Base-by-base conservation (phyloP, 1,284 basidiomycete genomes). In the Puccinia horiana region DNA sequence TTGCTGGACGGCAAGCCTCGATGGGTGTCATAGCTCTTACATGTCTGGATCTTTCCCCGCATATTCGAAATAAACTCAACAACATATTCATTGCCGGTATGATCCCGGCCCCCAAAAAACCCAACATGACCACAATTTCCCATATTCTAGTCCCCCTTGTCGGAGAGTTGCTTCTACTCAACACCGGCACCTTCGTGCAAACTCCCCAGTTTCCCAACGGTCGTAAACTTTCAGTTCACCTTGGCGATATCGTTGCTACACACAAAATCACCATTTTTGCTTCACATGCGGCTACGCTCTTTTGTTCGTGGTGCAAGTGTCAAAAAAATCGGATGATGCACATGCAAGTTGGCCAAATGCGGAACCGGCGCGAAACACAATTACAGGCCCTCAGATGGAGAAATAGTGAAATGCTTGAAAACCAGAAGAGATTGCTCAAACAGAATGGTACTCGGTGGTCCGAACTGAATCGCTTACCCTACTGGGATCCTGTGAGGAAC, bases 401-500 rank as follows among this genome's bases (percentile, higher is more conserved):
- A 58, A 2, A 58, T 1, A 9, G 8, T 23, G 20, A 1, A 23
- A 54, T 23, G 1, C 18, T 70, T 1, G 44, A 1, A 11, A 49
- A 26, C 3, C 14, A 44, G 29, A 23, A 52, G 11, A 26, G 9
- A 18, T 11, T 16, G 29, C 4, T 54, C 1, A 76, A 6, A 29
- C 8, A 23, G 32, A 5, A 54, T n/a, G 73, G 73, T 1, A 42
- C 12, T 35, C 4, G 73, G 0, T 76, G 47, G 73, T 76, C 65
- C 0, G 63, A 79, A 35, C 35, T 79, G 0, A 79, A 70, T 9
- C 49, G 49, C 0, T 49, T 79, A 1, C 42, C 32, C 1, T 79
- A 70, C 29, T 79, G 77, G 77, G 52, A 79, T 42, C 74, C 61
- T 32, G 76, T 77, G 2, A 77, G 29, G 1, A 67, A 67, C 49